These are phyloP conservation scores for Pinus taeda DNA, from an alignment of 75 land plant genomes.

Conservation along the genomic window DNA sequence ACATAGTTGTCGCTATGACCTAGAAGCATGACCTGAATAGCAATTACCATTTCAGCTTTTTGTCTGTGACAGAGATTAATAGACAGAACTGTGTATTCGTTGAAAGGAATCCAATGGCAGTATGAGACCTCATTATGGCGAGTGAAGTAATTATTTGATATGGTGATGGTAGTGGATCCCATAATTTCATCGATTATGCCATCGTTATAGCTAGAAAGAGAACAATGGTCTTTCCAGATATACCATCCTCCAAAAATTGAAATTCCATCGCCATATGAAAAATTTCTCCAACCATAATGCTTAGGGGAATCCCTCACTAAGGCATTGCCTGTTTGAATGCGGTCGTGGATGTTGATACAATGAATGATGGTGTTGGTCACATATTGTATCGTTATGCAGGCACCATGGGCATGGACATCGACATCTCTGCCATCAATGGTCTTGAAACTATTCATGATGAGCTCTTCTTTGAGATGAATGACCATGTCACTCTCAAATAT, in stretches of 20 bases:
- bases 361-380: constrained; percentile 11
- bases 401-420: constrained; percentile 41
- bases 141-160: constrained; percentile 61
- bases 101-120: background rate
- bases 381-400: constrained; percentile 41
- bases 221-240: constrained; percentile 73
- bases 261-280: constrained; percentile 68
- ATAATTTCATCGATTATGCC: constrained; percentile 52
- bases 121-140: constrained; percentile 48
- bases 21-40: constrained; percentile 39
- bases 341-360: background rate
- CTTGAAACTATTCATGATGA: constrained; percentile 58
- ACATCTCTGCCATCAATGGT: constrained; percentile 72
- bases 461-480: constrained; percentile 49
- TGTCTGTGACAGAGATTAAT: background rate
- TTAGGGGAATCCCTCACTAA: background rate
- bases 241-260: constrained; percentile 26
- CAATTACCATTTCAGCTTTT: background rate
- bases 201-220: constrained; percentile 32
- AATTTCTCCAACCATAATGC: background rate
- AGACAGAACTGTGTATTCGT: background rate
- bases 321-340: background rate
- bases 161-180: constrained; percentile 56
- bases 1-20: constrained; percentile 52
- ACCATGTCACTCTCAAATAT: constrained; percentile 58